phyloP scores from a whole-genome alignment of 2,329 filamentous ascomycete genomes.

The Shiraia sp. region DNA sequence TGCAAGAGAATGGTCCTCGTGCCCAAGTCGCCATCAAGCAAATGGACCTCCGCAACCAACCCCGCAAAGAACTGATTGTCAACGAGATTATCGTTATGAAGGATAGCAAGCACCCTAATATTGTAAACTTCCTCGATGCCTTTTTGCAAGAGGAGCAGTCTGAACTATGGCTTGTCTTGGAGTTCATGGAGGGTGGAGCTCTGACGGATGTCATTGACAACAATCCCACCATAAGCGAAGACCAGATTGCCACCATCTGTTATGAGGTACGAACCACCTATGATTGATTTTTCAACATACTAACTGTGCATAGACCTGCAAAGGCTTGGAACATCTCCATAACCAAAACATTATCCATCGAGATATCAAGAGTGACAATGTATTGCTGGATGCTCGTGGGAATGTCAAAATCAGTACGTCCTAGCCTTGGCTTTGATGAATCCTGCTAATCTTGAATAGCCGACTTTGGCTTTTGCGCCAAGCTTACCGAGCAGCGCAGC shows the following conservation, averaged over 20 bases:
- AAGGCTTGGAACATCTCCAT: slow-evolving; percentile 91
- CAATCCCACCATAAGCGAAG: slow-evolving; percentile 89
- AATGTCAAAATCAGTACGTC: slow-evolving; percentile 95
- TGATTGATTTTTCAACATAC: slow-evolving; percentile 12
- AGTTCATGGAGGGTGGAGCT: slow-evolving; percentile 98
- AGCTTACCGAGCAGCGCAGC: slow-evolving; percentile 93
- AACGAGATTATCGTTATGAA: slow-evolving; percentile 99
- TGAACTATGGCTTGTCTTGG: slow-evolving; percentile 99
- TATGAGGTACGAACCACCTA: slow-evolving; percentile 70
- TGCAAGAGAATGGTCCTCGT: slow-evolving; percentile 76
- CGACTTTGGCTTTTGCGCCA: slow-evolving; percentile 98
- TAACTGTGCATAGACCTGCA: slow-evolving; percentile 73
- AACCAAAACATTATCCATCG: slow-evolving; percentile 96
- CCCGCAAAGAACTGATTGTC: slow-evolving; percentile 95
- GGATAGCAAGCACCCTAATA: slow-evolving; percentile 96
- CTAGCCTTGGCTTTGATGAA: too few species aligned
- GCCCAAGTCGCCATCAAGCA: slow-evolving; percentile 98
- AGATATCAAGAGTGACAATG: slow-evolving; percentile 99
- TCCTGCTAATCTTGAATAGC: slow-evolving; percentile 59
- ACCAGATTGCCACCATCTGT: slow-evolving; percentile 97
- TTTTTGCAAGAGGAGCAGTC: slow-evolving; percentile 93
- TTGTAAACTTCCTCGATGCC: slow-evolving; percentile 97
- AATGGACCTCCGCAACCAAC: slow-evolving; percentile 98
- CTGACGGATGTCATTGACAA: slow-evolving; percentile 99
- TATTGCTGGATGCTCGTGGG: slow-evolving; percentile 88